Percentiles rank a stretch among this genome's conserved stretches.
These are phyloP conservation scores for Petunia secreta DNA, from an alignment of 257 asterid genomes.

Conservation along the genomic window DNA sequence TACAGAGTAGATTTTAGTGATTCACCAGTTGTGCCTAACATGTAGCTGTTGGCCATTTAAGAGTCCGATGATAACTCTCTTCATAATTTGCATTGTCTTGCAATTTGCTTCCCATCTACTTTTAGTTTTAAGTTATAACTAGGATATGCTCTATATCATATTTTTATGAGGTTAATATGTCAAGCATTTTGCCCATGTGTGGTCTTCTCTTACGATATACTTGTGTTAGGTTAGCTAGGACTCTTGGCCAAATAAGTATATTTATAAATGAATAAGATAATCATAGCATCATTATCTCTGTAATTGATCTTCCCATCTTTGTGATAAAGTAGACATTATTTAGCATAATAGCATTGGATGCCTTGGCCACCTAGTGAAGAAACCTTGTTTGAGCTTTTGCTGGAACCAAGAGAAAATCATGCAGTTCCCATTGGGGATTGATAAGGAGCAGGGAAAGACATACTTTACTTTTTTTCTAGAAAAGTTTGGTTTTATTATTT, in stretches of 20 bases:
- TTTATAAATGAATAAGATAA: neutral
- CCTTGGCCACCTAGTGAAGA: too few species aligned
- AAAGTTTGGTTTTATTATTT: neutral
- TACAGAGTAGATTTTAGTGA: constrained; percentile 1
- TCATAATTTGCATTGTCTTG: neutral
- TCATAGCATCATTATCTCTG: neutral
- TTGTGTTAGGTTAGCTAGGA: constrained; percentile 2
- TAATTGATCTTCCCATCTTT: neutral
- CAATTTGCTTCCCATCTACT: neutral
- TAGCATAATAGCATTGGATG: too few species aligned
- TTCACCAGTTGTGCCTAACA: neutral
- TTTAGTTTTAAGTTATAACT: constrained; percentile 8
- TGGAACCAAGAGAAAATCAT: too few species aligned
- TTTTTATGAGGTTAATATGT: constrained; percentile 15
- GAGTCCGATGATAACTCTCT: neutral
- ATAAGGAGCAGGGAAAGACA: neutral
- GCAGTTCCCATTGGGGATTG: neutral
- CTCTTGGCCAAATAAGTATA: neutral
- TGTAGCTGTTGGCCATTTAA: constrained; percentile 8
- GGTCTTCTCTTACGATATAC: constrained; percentile 15
- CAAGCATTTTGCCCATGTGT: constrained; percentile 4
- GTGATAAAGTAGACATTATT: too few species aligned
- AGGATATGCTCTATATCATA: constrained; percentile 16
- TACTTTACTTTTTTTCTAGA: neutral
- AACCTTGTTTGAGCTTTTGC: too few species aligned